Conservation (phyloP, 768 basidiomycete species). For the Candolleomyces aberdarensis region DNA sequence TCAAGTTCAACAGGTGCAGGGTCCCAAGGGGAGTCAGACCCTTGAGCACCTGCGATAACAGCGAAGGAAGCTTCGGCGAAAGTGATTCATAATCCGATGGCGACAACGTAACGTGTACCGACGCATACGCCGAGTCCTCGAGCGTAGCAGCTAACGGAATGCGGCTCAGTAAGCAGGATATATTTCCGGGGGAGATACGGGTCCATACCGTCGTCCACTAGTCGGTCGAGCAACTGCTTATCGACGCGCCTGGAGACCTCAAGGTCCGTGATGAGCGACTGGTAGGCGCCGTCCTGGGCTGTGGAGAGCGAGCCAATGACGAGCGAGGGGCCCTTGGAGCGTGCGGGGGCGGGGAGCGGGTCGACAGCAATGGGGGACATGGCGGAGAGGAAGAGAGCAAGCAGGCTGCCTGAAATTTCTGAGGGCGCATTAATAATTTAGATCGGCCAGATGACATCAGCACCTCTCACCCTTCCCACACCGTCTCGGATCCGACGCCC, state of each 20-base stretch:
- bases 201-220: constrained; percentile 72
- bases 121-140: constrained; percentile 51
- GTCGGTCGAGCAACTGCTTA: constrained; percentile 77
- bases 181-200: not conserved
- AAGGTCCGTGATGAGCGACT: constrained; percentile 60
- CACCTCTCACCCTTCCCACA: not conserved
- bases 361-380: constrained; percentile 66
- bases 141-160: constrained; percentile 52
- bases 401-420: not conserved
- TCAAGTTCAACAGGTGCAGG: constrained; percentile 59
- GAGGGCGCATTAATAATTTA: constrained; percentile 5
- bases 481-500: not conserved
- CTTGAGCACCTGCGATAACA: constrained; percentile 58
- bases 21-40: constrained; percentile 68
- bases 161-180: not conserved
- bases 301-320: constrained; percentile 77
- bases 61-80: constrained; percentile 42
- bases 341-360: constrained; percentile 15
- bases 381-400: not conserved
- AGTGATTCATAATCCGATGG: constrained; percentile 59
- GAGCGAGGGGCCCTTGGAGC: constrained; percentile 50
- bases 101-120: constrained; percentile 67
- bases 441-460: constrained; percentile 6
- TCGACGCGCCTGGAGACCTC: constrained; percentile 58
- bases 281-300: constrained; percentile 78